Evolutionary conservation across 192 early-diverging fungal species (phyloP).

Genomic region (Dissophora globulifera): DNA sequence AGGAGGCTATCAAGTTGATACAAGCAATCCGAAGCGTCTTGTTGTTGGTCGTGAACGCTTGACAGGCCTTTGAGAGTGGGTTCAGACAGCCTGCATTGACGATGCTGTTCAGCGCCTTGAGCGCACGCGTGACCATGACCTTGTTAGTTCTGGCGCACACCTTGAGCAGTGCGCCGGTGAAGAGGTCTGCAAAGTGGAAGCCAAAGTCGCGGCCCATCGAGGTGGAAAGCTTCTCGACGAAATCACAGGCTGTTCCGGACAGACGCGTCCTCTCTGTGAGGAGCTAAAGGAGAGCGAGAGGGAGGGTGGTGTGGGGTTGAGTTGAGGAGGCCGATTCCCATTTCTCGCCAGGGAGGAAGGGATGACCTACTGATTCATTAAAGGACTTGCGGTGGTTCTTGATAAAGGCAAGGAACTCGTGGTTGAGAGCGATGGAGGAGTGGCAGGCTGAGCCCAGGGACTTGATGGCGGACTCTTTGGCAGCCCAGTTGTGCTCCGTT

Average conservation of each 20-base stretch:
- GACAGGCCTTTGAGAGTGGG: constrained; percentile 64
- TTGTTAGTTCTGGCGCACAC: constrained; percentile 81
- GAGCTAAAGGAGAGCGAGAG: constrained; percentile 58
- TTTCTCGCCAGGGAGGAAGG: background rate
- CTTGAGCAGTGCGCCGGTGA: constrained; percentile 69
- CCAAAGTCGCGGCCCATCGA: constrained; percentile 71
- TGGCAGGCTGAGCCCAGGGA: constrained; percentile 35
- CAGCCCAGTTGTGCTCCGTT: constrained; percentile 53
- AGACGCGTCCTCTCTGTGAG: constrained; percentile 80
- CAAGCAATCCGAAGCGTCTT: constrained; percentile 65
- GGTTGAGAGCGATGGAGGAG: constrained; percentile 30
- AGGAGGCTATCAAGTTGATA: constrained; percentile 48
- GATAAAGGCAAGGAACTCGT: constrained; percentile 40
- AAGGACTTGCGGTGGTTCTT: constrained; percentile 47
- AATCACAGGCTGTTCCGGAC: constrained; percentile 71
- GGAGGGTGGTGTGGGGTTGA: background rate
- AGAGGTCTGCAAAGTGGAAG: constrained; percentile 63
- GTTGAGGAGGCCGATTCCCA: too few species aligned
- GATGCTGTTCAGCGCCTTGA: constrained; percentile 69
- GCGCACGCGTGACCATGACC: constrained; percentile 72
- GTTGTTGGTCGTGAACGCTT: constrained; percentile 65
- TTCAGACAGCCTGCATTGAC: constrained; percentile 68
- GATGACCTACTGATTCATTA: constrained; percentile 28
- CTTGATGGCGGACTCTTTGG: constrained; percentile 45
- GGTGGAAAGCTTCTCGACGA: constrained; percentile 72